These are phyloP conservation scores for Umbilicaria muhlenbergii DNA, from an alignment of 495 filamentous ascomycete genomes.

Conservation along the genomic window DNA sequence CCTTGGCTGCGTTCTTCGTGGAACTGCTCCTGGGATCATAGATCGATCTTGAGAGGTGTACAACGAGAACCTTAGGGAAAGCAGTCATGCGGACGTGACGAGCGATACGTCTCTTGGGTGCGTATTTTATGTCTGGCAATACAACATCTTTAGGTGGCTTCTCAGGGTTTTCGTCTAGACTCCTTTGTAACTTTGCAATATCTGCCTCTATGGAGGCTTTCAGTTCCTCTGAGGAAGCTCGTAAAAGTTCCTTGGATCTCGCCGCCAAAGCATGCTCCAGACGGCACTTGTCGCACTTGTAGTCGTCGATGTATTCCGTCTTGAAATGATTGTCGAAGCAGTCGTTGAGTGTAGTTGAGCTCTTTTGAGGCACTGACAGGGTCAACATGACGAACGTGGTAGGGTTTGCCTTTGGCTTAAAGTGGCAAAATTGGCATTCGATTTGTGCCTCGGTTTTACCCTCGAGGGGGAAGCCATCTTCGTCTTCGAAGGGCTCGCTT, in stretches of 20 bases:
- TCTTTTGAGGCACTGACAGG: slow-evolving; percentile 73
- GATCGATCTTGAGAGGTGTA: slow-evolving; percentile 88
- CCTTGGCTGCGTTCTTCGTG: slow-evolving; percentile 85
- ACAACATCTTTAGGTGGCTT: slow-evolving; percentile 49
- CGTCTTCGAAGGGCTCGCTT: slow-evolving; percentile 13
- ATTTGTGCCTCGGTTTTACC: slow-evolving; percentile 81
- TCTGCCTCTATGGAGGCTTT: slow-evolving; percentile 36
- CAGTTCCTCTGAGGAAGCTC: slow-evolving; percentile 28
- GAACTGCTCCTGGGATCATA: slow-evolving; percentile 59
- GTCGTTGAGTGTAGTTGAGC: slow-evolving; percentile 44
- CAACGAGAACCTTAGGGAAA: slow-evolving; percentile 77
- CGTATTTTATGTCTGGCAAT: slow-evolving; percentile 55
- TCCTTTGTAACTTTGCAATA: slow-evolving; percentile 38
- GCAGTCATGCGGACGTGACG: slow-evolving; percentile 69
- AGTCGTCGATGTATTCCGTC: slow-evolving; percentile 91
- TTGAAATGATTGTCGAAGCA: slow-evolving; percentile 94
- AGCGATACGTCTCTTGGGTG: slow-evolving; percentile 71
- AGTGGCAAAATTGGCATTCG: slow-evolving; percentile 77
- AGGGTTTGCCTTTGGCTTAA: slow-evolving; percentile 66
- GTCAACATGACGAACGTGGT: slow-evolving; percentile 87
- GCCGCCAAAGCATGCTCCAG: slow-evolving; percentile 57
- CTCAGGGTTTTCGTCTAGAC: slow-evolving; percentile 67
- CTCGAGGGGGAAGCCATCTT: slow-evolving; percentile 74
- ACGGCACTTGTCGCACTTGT: slow-evolving; percentile 82
- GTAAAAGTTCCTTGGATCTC: slow-evolving; percentile 29